Percentiles rank a stretch among this genome's conserved stretches.
These are phyloP conservation scores for Syncephalastrum sp. DNA, from an alignment of 371 early-diverging fungal species.

Conservation along the genomic window DNA sequence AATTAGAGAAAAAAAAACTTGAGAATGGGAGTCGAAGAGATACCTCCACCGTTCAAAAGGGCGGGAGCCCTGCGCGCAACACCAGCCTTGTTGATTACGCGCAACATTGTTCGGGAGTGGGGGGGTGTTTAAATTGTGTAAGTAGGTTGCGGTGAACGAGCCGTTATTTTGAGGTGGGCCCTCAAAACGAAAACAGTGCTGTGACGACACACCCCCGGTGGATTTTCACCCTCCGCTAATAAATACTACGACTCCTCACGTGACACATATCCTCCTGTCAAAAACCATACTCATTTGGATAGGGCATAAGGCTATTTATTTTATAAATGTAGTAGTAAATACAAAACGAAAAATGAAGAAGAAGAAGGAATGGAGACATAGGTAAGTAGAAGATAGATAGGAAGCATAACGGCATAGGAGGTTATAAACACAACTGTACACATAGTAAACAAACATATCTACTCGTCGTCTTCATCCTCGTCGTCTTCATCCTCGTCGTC, in stretches of 20 bases:
- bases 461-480: slow-evolving; percentile 14
- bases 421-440: background rate
- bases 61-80: slow-evolving; percentile 48
- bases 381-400: background rate
- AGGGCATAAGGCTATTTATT: too few relatives aligned
- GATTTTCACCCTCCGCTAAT: too few relatives aligned
- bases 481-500: slow-evolving; percentile 11
- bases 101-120: slow-evolving; percentile 42
- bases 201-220: too few relatives aligned
- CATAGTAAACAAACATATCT: background rate
- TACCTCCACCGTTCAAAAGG: slow-evolving; percentile 43
- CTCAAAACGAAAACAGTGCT: too few relatives aligned
- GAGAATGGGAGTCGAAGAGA: slow-evolving; percentile 4
- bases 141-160: too few relatives aligned
- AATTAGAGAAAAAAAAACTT: slow-evolving; percentile 10
- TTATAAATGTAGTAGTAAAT: too few relatives aligned
- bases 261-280: too few relatives aligned
- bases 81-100: slow-evolving; percentile 49
- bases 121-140: slow-evolving; percentile 6
- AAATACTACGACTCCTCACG: too few relatives aligned
- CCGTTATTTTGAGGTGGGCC: too few relatives aligned
- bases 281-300: too few relatives aligned
- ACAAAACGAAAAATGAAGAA: too few relatives aligned
- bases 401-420: background rate
- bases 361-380: background rate